Evolutionary conservation across 1,139 yeast species (phyloP), one percentile per base, ranked within the genome.

Genomic region (Debaryomycetaceae sp.): DNA sequence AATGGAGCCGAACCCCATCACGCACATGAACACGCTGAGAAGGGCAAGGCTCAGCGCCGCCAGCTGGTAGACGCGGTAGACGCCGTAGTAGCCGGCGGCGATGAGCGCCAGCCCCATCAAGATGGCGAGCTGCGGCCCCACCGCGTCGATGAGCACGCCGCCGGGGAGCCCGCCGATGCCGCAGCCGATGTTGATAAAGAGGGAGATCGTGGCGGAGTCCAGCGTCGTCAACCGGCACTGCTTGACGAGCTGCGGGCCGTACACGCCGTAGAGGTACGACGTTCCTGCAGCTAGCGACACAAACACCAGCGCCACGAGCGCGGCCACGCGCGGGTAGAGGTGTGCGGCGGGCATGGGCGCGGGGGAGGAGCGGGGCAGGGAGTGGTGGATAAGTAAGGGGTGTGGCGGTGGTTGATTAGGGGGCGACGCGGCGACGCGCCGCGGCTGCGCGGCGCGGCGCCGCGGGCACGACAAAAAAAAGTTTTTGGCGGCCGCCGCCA

Each of bases 161-260:
- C 82, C 86, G 0, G 82, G 71, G 16, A 80, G 58, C 0, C 89
- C 91, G 12, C 86, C 80, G 4, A 78, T 44, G 0, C 84, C 77
- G 2, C 81, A 64, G 2, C 91, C 91, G 9, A 80, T 48, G 33
- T 71, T 76, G 14, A 78, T 58, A 0, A 83, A 75, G 24, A 81
- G 56, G 0, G 89, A 74, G 4, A 83, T 63, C 12, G 73, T 68
- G 3, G 86, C 83, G 5, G 86, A 73, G 40, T 75, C 75, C 0
- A 75, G 61, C 0, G 82, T 70, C 0, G 80, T 69, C 20, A 82
- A 61, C 0, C 76, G 71, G 22, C 82, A 73, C 39, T 65, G 58
- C 23, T 64, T 60, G 20, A 79, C 66, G 40, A 82, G 56, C 48
- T 82, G 88, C 2, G 89, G 89, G 2, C 85, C 76, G 48, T 77